These are phyloP conservation scores for Galium porrigens DNA, from an alignment of 305 asterid genomes.

Conservation along the genomic window DNA sequence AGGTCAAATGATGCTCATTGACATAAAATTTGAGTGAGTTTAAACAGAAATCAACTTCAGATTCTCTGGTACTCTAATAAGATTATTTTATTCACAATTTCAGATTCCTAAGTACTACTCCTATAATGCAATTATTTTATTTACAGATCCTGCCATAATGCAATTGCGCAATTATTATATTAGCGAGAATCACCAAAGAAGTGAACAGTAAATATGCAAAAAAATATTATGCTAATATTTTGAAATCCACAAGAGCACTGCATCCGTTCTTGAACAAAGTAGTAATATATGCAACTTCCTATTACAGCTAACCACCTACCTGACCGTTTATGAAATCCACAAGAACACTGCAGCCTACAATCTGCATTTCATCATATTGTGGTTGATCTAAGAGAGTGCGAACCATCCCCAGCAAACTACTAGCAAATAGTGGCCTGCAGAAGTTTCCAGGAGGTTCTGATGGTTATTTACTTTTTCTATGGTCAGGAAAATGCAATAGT, in stretches of 20 bases:
- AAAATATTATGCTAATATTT: no score
- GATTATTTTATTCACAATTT: neutral
- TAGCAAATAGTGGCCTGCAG: conserved; percentile 44
- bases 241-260: neutral
- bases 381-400: conserved; percentile 35
- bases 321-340: conserved; percentile 34
- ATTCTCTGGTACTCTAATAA: neutral
- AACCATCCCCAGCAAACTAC: conserved; percentile 34
- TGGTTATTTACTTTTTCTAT: neutral
- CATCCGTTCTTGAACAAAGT: neutral
- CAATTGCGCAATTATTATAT: no score
- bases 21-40: neutral
- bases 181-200: neutral
- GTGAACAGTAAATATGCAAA: neutral
- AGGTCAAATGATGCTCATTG: conserved; percentile 12
- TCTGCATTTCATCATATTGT: conserved; percentile 32
- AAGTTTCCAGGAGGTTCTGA: conserved; percentile 6
- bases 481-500: neutral
- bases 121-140: no score
- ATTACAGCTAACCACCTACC: conserved; percentile 18
- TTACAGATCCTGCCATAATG: no score
- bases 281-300: neutral
- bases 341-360: conserved; percentile 31
- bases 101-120: no score
- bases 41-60: neutral